Evolutionary conservation across 208 protist species (phyloP).

Genomic region (Wallacemonas collosoma): DNA sequence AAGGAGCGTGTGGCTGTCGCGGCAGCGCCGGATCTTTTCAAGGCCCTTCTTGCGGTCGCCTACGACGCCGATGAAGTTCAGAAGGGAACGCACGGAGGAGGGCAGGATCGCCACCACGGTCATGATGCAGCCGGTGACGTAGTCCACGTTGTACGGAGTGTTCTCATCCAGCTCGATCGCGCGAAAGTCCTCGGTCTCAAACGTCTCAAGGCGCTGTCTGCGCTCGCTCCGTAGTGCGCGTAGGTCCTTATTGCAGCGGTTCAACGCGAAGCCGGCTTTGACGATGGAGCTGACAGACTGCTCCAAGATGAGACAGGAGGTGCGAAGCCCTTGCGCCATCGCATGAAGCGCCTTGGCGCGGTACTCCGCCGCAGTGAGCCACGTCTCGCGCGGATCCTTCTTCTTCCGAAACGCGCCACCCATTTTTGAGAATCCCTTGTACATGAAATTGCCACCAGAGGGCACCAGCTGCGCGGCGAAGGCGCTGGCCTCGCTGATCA

Average conservation of each 20-base stretch:
- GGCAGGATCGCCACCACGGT: constrained; percentile 55
- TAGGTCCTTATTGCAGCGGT: constrained; percentile 40
- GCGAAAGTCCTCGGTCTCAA: constrained; percentile 24
- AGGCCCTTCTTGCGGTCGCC: constrained; percentile 53
- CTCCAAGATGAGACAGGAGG: constrained; percentile 48
- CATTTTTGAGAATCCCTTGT: constrained; percentile 29
- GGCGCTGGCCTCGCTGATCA: constrained; percentile 30
- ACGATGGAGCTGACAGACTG: constrained; percentile 43
- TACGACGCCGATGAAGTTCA: constrained; percentile 53
- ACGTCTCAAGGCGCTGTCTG: constrained; percentile 16
- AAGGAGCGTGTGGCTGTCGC: constrained; percentile 60
- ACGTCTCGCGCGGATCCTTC: constrained; percentile 21
- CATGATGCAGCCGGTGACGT: constrained; percentile 46
- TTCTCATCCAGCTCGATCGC: constrained; percentile 56
- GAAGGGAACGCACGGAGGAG: constrained; percentile 26
- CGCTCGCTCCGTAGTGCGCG: constrained; percentile 37
- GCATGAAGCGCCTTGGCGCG: constrained; percentile 57
- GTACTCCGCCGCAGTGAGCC: constrained; percentile 45
- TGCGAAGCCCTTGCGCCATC: constrained; percentile 46
- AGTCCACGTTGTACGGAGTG: constrained; percentile 54
- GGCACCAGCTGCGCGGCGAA: constrained; percentile 44
- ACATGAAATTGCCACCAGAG: constrained; percentile 20
- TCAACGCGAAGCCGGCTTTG: constrained; percentile 53
- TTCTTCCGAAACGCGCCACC: constrained; percentile 25
- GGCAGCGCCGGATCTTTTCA: constrained; percentile 33